A percentile compares a stretch with the other conserved stretches of the same genome.
phyloP scores from a whole-genome alignment of 768 basidiomycete genomes.

The Neoboletus subvelutipes region DNA sequence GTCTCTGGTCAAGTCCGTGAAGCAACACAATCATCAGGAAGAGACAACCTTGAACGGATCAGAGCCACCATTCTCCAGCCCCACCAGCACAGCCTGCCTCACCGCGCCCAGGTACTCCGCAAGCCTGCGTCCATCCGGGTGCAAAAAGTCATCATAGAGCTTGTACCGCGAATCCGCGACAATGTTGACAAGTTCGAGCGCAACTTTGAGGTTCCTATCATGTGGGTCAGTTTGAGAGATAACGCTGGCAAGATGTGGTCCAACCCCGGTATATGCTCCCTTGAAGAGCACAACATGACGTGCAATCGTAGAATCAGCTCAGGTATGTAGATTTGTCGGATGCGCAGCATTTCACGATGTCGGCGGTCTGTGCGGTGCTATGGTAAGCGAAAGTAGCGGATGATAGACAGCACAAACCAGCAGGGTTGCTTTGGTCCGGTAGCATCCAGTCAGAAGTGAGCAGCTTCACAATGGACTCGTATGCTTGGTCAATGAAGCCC shows the following conservation, averaged over 20 bases:
- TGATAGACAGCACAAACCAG: constrained; percentile 28
- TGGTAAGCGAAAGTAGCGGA: neutral
- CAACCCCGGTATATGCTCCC: constrained; percentile 63
- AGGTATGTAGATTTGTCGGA: constrained; percentile 86
- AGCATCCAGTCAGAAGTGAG: constrained; percentile 79
- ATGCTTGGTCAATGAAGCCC: constrained; percentile 61
- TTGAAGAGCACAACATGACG: constrained; percentile 62
- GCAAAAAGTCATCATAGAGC: constrained; percentile 81
- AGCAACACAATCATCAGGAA: constrained; percentile 15
- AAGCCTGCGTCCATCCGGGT: constrained; percentile 55
- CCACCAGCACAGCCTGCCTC: constrained; percentile 66
- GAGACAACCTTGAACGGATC: constrained; percentile 62
- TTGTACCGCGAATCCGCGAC: constrained; percentile 87
- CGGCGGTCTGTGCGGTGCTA: constrained; percentile 51
- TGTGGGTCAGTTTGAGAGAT: constrained; percentile 1
- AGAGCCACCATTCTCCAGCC: constrained; percentile 71
- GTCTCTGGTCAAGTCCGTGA: constrained; percentile 1
- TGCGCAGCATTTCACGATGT: constrained; percentile 67
- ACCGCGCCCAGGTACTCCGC: constrained; percentile 76
- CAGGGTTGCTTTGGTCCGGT: constrained; percentile 46
- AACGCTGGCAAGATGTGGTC: constrained; percentile 25
- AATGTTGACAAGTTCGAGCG: constrained; percentile 75
- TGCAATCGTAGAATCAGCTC: constrained; percentile 89
- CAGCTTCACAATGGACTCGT: constrained; percentile 65
- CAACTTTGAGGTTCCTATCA: constrained; percentile 70